These are phyloP conservation scores for Neonectria faginata DNA, from an alignment of 2,329 filamentous ascomycete genomes.

Conservation along the genomic window DNA sequence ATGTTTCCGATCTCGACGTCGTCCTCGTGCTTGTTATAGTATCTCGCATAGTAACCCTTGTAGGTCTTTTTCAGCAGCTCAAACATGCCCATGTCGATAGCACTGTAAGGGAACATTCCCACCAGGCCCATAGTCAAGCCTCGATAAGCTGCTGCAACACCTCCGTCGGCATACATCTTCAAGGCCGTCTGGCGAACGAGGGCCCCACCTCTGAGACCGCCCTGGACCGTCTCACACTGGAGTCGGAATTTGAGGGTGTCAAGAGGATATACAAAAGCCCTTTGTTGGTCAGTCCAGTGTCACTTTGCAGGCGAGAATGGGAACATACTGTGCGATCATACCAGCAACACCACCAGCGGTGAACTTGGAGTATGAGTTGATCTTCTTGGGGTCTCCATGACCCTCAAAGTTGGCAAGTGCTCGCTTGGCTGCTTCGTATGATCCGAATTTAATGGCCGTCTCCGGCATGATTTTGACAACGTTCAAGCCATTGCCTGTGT, in stretches of 20 bases:
- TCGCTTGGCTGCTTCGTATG: constrained; percentile 94
- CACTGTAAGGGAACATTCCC: constrained; percentile 98
- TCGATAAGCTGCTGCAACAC: constrained; percentile 83
- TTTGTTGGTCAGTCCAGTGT: constrained; percentile 46
- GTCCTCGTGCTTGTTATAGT: constrained; percentile 80
- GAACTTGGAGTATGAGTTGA: constrained; percentile 89
- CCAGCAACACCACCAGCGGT: constrained; percentile 90
- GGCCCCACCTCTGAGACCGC: constrained; percentile 83
- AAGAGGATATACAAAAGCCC: constrained; percentile 92
- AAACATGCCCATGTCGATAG: constrained; percentile 95
- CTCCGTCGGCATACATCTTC: constrained; percentile 86
- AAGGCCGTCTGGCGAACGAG: constrained; percentile 84
- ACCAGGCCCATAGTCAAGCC: constrained; percentile 93
- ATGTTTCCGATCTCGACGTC: constrained; percentile 86
- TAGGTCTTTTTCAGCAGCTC: constrained; percentile 88
- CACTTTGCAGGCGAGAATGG: not conserved
- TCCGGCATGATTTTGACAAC: constrained; percentile 99
- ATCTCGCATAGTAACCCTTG: constrained; percentile 75
- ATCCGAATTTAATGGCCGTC: constrained; percentile 97
- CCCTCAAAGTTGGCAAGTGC: constrained; percentile 88
- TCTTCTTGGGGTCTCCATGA: constrained; percentile 81
- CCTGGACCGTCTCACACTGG: constrained; percentile 93
- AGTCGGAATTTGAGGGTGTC: constrained; percentile 86
- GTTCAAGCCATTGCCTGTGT: constrained; percentile 91
- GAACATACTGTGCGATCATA: constrained; percentile 86